phyloP scores from a whole-genome alignment of 1,139 yeast genomes.

The Geotrichum restrictum region DNA sequence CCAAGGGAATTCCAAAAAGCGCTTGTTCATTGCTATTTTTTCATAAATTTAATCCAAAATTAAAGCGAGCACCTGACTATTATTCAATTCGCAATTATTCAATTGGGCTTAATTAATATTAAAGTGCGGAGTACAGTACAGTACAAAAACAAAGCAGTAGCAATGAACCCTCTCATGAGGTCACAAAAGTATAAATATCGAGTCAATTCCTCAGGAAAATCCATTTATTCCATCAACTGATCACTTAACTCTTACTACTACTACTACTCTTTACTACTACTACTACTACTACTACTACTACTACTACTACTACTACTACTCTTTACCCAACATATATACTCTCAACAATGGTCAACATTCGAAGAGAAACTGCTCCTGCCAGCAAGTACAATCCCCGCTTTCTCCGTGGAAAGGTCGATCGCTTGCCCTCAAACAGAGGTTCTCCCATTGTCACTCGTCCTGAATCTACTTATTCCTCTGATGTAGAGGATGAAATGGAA shows the following conservation, averaged over 20 bases:
- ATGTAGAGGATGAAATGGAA: conserved; percentile 18
- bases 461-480: conserved; percentile 10
- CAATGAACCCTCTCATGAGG: not conserved
- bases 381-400: conserved; percentile 4
- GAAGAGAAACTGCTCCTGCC: not conserved
- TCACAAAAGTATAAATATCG: conserved; percentile 1
- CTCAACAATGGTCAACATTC: not conserved
- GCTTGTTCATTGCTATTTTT: too few relatives aligned
- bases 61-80: too few relatives aligned
- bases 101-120: too few relatives aligned
- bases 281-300: not conserved
- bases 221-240: not conserved
- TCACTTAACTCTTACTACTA: not conserved
- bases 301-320: not conserved
- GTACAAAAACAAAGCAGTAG: not conserved
- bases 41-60: too few relatives aligned
- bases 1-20: too few relatives aligned
- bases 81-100: too few relatives aligned
- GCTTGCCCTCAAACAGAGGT: not conserved
- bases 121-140: not conserved
- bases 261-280: not conserved
- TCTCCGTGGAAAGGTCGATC: conserved; percentile 1
- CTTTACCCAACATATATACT: not conserved
- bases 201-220: not conserved
- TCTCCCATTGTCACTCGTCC: conserved; percentile 12